Evolutionary conservation across 805 yeast species (phyloP).

Genomic region (Zygotorulaspora florentina): DNA sequence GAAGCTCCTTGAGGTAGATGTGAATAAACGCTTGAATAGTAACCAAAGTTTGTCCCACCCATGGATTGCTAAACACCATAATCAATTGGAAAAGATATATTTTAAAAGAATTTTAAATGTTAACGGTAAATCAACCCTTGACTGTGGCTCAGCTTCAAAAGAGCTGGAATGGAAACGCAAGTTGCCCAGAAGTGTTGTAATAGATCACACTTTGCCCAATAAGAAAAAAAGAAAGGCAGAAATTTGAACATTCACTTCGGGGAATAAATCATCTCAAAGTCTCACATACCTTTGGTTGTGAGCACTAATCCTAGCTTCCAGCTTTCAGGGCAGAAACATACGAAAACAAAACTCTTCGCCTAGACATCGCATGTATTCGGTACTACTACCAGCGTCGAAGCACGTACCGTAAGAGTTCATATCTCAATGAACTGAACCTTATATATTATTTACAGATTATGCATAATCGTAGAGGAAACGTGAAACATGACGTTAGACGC

Average conservation of each 20-base stretch:
- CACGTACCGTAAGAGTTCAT: too few species aligned
- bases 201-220: conserved; percentile 13
- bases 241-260: background rate
- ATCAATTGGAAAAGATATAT: conserved; percentile 38
- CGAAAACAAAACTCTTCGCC: too few species aligned
- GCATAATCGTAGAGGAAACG: too few species aligned
- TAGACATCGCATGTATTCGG: too few species aligned
- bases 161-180: conserved; percentile 25
- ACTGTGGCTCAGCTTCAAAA: background rate
- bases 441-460: too few species aligned
- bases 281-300: too few species aligned
- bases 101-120: conserved; percentile 28
- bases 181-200: conserved; percentile 22
- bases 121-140: background rate
- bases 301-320: too few species aligned
- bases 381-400: too few species aligned
- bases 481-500: too few species aligned
- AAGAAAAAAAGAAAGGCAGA: conserved; percentile 11
- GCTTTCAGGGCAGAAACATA: too few species aligned
- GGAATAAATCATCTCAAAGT: too few species aligned
- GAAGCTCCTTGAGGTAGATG: conserved; percentile 39
- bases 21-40: conserved; percentile 37
- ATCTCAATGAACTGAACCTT: too few species aligned
- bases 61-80: conserved; percentile 45
- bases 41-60: conserved; percentile 39